Base-by-base conservation (phyloP, 257 asterid species). In the Salvia rosmarinus region DNA sequence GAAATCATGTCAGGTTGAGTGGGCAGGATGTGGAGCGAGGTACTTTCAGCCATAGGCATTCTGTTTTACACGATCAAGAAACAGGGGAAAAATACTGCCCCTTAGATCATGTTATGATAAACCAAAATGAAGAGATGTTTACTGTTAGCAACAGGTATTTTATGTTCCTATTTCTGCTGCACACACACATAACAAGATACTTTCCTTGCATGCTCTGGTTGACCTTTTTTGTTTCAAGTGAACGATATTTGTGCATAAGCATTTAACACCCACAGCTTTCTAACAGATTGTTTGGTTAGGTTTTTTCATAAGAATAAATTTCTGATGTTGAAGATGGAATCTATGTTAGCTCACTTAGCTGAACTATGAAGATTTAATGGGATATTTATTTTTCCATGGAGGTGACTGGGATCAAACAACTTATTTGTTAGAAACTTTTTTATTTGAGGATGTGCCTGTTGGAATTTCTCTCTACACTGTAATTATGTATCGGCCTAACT, bases 21-120 rank as follows among this genome's bases (percentile, higher is more conserved):
- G 99, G 99, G 68, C 99, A 94, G 83, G 99, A 94, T 80, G 99
- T 94, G 67, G 97, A 94, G 88, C 83, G 99, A 77, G 99, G 99
- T 67, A 94, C 97, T 78, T 94, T 94, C 81, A 94, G 99, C 87
- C 99, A 94, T 79, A 88, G 99, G 40, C 99, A 94, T 82, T 61
- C 96, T 50, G 95, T 94, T 71, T 16, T 94, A 74, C 99, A 91
- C 78, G 98, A 93, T 78, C 98, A 93, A 76, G 97, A 93, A 82
- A 85, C 97, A 14, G 98, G 96, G 75, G 92, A 81, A 52, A 50
- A 78, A 66, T 93, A 90, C 84, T 93, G 98, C 75, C 98, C 98
- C 68, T 77, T 93, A 69, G 97, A 93, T 79, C 97, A 89, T 82
- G 83, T 93, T 59, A 83, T 85, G 81, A 85, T 80, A 79, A 87